Conservation (phyloP, 2,329 filamentous ascomycete species). For the Paracoccidioides lutzii region DNA sequence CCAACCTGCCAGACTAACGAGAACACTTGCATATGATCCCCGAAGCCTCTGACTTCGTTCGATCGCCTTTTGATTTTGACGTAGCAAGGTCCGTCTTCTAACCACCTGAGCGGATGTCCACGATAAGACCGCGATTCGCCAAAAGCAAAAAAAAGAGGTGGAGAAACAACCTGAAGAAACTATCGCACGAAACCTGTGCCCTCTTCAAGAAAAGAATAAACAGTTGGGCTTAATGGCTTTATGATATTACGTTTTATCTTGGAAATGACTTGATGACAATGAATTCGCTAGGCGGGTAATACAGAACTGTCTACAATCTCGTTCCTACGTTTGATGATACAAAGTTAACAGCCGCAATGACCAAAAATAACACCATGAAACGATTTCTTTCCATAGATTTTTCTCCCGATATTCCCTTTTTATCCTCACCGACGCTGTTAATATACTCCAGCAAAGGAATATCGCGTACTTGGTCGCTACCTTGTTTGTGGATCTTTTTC, state of each 20-base stretch:
- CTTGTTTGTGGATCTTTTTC: neutral
- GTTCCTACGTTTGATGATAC: neutral
- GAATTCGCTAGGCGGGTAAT: neutral
- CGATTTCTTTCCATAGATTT: conserved; percentile 6
- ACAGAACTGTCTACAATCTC: conserved; percentile 1
- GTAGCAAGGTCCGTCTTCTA: neutral
- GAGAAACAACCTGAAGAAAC: neutral
- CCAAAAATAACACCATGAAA: conserved; percentile 6
- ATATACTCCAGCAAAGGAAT: conserved; percentile 1
- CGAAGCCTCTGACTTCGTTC: conserved; percentile 6
- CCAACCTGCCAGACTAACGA: conserved; percentile 12
- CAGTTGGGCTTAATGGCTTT: neutral
- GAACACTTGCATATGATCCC: conserved; percentile 17
- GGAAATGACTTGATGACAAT: neutral
- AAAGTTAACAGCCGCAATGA: neutral
- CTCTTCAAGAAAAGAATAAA: neutral
- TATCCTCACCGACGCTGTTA: conserved; percentile 8
- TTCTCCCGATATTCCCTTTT: conserved; percentile 3
- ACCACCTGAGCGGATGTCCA: neutral
- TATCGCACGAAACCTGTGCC: neutral
- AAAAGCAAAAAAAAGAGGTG: neutral
- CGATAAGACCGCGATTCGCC: conserved; percentile 1
- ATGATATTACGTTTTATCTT: neutral
- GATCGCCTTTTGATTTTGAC: neutral
- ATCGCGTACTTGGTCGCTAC: neutral